Base-by-base conservation (phyloP, 805 yeast genomes). In the Naumovozyma castellii region DNA sequence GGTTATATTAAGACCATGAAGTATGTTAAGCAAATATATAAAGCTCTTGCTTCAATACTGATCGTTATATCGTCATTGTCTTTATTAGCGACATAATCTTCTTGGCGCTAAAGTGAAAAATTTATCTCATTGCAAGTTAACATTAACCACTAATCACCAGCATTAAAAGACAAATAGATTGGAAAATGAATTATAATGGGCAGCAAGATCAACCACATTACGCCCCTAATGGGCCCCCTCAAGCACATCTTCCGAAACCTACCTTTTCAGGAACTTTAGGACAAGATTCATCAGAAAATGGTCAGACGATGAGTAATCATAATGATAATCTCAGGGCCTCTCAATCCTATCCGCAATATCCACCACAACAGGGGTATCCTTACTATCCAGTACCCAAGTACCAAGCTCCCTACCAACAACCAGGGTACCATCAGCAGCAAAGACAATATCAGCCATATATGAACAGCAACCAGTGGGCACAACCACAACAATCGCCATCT, bases 221-320 rank as follows among this genome's bases (percentile, higher is more conserved):
- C 16, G 32, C 13, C 9, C 29, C 29, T 5, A 29, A 44, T 18
- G 35, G 31, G 27, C 9, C 27, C 6, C 10, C 27, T 22, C 6
- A 22, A 6, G 6, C 27, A 6, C 10, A 22, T 2, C 32, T 54
- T 18, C 60, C 60, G 5, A 48, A 43, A 35, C 60, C 60, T 1
- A 44, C 57, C 5, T 55, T 49, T 15, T 55, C 60, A 3, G 60
- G 60, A 4, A 50, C 51, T 10, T 19, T 54, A 20, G 37, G 38
- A 6, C 9, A 22, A 10, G 10, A 22, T 22, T 22, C 27, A 6
- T 22, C 27, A 22, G 27, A 22, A 22, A 22, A n/a, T n/a, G n/a
- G n/a, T n/a, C 27, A 22, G 10, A 22, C 27, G 10, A 22, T 22
- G 10, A 22, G 10, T n/a, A 17, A 25, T 16, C 20, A 34, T 5